Evolutionary conservation across 1,139 yeast genomes (phyloP), one percentile per base, ranked within the genome.

Genomic region (Geotrichum fermentans): DNA sequence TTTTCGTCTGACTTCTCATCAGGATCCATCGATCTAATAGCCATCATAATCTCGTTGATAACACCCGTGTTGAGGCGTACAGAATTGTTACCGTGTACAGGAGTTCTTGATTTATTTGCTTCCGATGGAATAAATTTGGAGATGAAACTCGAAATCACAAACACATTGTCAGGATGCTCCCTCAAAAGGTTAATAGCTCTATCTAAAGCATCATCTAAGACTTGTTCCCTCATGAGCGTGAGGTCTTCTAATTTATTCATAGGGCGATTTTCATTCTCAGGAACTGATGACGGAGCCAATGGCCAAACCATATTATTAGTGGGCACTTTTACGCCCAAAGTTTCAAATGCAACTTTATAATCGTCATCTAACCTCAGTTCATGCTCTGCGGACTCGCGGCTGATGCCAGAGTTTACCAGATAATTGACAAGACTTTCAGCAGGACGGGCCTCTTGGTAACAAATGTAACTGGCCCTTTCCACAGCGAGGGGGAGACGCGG

Each of bases 361-460:
- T 45, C 46, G 30, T 43, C 36, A 29, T 39, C 37, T 2, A 24
- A 26, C 30, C 24, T 20, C 5, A 24, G 29, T 4, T 45, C 20
- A 17, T 42, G 44, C 22, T 43, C 43, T 22, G 39, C 33, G 0
- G 80, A 80, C 26, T 68, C 69, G 0, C 61, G 57, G 14, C 67
- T 71, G 0, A 70, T 40, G 45, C 79, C 56, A 1, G 84, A 85
- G n/a, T 73, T 57, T 1, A 65, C 61, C 8, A 63, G 64, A 54
- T 75, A 78, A 4, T 73, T 70, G 7, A 77, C 63, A 56, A 78
- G 77, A 8, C 70, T 70, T n/a, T 70, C 68, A 0, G 85, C 75
- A 10, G 82, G 82, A 4, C 73, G 63, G 2, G 79, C 78, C 38
- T 73, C 71, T 37, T 68, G 66, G 68, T 78, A 72, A 16, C 58